phyloP scores from a whole-genome alignment of 495 filamentous ascomycete species.

The Penicillium canariense region DNA sequence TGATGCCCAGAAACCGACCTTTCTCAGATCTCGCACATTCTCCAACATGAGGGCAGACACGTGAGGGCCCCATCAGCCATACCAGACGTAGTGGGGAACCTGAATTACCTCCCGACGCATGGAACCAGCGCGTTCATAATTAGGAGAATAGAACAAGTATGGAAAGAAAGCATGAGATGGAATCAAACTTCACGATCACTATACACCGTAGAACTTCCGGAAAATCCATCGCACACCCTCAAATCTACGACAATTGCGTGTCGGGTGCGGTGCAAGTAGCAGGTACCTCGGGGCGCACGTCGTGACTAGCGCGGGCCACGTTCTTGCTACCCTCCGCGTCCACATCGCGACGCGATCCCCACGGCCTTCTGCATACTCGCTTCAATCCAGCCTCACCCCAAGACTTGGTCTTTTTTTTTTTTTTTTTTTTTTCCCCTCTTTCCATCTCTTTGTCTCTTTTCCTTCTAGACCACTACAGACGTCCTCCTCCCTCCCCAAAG shows the following conservation, averaged over 20 bases:
- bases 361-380: constrained; percentile 21
- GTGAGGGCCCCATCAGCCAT: constrained; percentile 19
- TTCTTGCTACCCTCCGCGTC: constrained; percentile 38
- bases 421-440: constrained; percentile 8
- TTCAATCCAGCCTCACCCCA: constrained; percentile 21
- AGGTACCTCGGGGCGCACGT: constrained; percentile 20
- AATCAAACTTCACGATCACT: neutral
- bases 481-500: too few relatives aligned
- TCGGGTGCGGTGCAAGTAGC: constrained; percentile 6
- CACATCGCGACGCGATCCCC: constrained; percentile 45
- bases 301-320: constrained; percentile 32
- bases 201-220: neutral
- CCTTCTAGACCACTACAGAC: neutral
- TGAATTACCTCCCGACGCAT: constrained; percentile 16
- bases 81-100: constrained; percentile 19
- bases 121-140: constrained; percentile 12
- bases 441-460: constrained; percentile 9
- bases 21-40: constrained; percentile 21
- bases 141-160: neutral
- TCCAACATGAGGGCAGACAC: constrained; percentile 21
- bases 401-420: constrained; percentile 13
- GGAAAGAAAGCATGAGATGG: too few relatives aligned
- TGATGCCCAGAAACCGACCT: neutral
- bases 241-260: neutral
- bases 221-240: too few relatives aligned